A percentile compares a stretch with the other conserved stretches of the same genome.
These are phyloP conservation scores for Phytophthora multivora DNA, from an alignment of 352 stramenopile species.

Conservation along the genomic window DNA sequence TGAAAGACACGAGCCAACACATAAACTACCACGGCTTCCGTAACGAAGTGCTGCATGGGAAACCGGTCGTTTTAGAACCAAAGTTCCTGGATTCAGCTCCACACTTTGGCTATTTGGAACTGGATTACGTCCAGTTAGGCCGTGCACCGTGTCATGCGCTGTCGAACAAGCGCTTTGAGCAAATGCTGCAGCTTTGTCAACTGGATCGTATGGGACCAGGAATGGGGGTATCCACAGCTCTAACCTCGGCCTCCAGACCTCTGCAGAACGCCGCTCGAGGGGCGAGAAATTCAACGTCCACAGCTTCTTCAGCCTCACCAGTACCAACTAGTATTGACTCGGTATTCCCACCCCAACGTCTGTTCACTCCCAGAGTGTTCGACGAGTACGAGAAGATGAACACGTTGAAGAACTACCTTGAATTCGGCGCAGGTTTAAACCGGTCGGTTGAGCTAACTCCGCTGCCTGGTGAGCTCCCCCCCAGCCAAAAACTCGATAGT, in stretches of 20 bases:
- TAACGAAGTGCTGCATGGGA: slow-evolving; percentile 76
- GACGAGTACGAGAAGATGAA: slow-evolving; percentile 70
- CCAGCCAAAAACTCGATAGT: background rate
- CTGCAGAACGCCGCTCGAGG: slow-evolving; percentile 2
- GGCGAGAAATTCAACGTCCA: slow-evolving; percentile 6
- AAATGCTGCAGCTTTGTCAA: slow-evolving; percentile 66
- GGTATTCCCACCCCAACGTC: slow-evolving; percentile 46
- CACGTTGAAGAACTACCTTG: slow-evolving; percentile 63
- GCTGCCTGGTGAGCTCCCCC: slow-evolving; percentile 3
- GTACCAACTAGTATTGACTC: slow-evolving; percentile 2
- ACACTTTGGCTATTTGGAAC: slow-evolving; percentile 74
- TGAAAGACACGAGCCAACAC: slow-evolving; percentile 80
- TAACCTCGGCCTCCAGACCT: background rate
- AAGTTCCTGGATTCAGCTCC: slow-evolving; percentile 69
- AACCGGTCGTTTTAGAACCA: slow-evolving; percentile 54
- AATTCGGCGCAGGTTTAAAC: slow-evolving; percentile 62
- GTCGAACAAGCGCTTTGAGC: slow-evolving; percentile 68
- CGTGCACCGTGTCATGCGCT: slow-evolving; percentile 38
- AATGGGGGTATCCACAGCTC: slow-evolving; percentile 31
- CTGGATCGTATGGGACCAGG: slow-evolving; percentile 49
- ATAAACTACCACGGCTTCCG: slow-evolving; percentile 77
- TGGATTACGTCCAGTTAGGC: slow-evolving; percentile 77
- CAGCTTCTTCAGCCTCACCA: background rate
- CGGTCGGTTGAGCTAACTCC: slow-evolving; percentile 45
- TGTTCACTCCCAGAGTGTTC: slow-evolving; percentile 48